These are phyloP conservation scores for Panellus pusillus DNA, from an alignment of 768 basidiomycete genomes.

Conservation along the genomic window DNA sequence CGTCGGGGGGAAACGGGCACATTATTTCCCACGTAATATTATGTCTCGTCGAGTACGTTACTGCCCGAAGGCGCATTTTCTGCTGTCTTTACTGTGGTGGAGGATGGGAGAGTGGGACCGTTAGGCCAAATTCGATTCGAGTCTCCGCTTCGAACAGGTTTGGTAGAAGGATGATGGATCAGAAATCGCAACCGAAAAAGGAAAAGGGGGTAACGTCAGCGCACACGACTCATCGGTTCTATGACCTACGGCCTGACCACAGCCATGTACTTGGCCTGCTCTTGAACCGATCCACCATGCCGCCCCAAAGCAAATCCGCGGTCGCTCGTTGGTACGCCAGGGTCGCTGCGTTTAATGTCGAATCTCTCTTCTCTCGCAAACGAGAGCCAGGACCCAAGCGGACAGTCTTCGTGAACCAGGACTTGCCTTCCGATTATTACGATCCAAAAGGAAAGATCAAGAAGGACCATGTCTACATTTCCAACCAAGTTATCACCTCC, in stretches of 20 bases:
- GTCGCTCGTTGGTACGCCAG: slow-evolving; percentile 40
- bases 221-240: too few relatives aligned
- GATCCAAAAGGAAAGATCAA: slow-evolving; percentile 61
- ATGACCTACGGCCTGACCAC: slow-evolving; percentile 16
- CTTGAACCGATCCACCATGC: not conserved
- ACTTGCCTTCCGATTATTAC: slow-evolving; percentile 58
- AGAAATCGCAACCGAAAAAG: slow-evolving; percentile 3
- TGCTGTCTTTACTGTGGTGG: too few relatives aligned
- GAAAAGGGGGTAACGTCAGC: not conserved
- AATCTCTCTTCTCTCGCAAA: slow-evolving; percentile 62
- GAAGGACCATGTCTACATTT: slow-evolving; percentile 54
- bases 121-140: too few relatives aligned
- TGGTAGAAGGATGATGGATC: too few relatives aligned
- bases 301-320: slow-evolving; percentile 6
- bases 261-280: not conserved
- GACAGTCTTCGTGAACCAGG: slow-evolving; percentile 65
- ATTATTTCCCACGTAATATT: not conserved
- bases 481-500: slow-evolving; percentile 84
- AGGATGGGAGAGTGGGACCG: too few relatives aligned
- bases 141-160: too few relatives aligned
- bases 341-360: slow-evolving; percentile 59
- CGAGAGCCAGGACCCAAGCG: slow-evolving; percentile 55
- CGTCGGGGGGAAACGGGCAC: too few relatives aligned
- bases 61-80: too few relatives aligned
- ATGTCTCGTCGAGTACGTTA: not conserved